Evolutionary conservation across 352 stramenopile species (phyloP).

Genomic region (Phytophthora fragariaefolia): DNA sequence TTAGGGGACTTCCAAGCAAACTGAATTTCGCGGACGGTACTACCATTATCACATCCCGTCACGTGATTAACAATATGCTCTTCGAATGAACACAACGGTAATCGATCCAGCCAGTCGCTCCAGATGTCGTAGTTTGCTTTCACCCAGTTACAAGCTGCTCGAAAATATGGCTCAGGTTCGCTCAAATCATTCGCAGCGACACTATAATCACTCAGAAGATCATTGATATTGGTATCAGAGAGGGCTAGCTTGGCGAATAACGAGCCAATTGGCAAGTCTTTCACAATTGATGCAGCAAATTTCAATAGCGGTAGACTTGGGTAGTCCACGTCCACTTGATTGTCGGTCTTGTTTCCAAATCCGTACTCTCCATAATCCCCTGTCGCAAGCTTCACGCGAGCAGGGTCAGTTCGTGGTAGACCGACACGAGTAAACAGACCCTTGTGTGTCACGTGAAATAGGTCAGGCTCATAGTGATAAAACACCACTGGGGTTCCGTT

Average conservation of each 20-base stretch:
- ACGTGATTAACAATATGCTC: constrained; percentile 40
- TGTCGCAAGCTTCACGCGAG: constrained; percentile 37
- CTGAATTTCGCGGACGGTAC: constrained; percentile 25
- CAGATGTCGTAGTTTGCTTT: constrained; percentile 57
- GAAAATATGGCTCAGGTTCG: constrained; percentile 46
- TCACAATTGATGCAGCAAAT: constrained; percentile 35
- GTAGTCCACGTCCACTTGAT: constrained; percentile 54
- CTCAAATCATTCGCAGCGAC: background rate
- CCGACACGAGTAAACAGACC: constrained; percentile 46
- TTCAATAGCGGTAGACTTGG: constrained; percentile 45
- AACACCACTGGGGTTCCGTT: constrained; percentile 44
- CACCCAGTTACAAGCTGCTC: constrained; percentile 56
- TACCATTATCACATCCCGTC: constrained; percentile 33
- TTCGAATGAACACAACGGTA: constrained; percentile 45
- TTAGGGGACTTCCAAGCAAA: constrained; percentile 52
- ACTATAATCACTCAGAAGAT: constrained; percentile 41
- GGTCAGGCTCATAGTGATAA: constrained; percentile 59
- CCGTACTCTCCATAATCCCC: constrained; percentile 52
- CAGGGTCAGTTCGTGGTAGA: constrained; percentile 40
- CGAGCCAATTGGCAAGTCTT: constrained; percentile 22
- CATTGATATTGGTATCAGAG: constrained; percentile 45
- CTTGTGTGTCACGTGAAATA: constrained; percentile 49
- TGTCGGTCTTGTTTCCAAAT: constrained; percentile 49
- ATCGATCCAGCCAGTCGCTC: constrained; percentile 49
- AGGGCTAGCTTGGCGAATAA: constrained; percentile 47